Conservation (phyloP, 148 eudicot species). For the Heliamphora exappendiculata region DNA sequence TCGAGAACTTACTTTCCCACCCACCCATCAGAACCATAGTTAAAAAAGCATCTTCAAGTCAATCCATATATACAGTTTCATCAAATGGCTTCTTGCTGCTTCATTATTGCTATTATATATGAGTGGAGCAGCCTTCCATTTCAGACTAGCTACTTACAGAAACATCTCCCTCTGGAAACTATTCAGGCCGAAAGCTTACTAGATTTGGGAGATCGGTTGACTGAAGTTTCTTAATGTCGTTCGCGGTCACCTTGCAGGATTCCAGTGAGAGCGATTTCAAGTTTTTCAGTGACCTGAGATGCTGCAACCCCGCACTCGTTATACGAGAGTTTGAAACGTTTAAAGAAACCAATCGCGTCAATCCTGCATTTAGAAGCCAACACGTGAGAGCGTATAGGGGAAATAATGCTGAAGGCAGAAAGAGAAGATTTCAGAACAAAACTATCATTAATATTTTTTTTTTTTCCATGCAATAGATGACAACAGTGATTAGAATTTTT, state of each 20-base stretch:
- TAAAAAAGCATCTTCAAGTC: slow-evolving; percentile 8
- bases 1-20: background rate
- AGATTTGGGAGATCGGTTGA: slow-evolving; percentile 56
- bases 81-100: background rate
- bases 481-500: no score
- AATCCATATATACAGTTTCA: slow-evolving; percentile 14
- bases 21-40: slow-evolving; percentile 5
- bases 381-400: background rate
- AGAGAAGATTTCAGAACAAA: background rate
- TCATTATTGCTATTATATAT: background rate
- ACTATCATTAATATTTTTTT: background rate
- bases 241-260: slow-evolving; percentile 80
- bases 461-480: background rate
- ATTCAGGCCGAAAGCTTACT: slow-evolving; percentile 71
- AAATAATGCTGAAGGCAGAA: background rate
- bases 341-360: slow-evolving; percentile 59
- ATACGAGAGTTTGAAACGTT: slow-evolving; percentile 78
- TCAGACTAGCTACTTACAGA: slow-evolving; percentile 23
- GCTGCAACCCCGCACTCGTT: slow-evolving; percentile 57
- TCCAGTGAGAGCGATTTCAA: slow-evolving; percentile 70
- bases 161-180: background rate
- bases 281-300: slow-evolving; percentile 59
- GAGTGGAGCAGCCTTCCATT: background rate
- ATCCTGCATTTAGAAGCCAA: slow-evolving; percentile 32
- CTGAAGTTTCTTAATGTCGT: slow-evolving; percentile 73